Base-by-base conservation (phyloP, 176 grass and related monocot species). In the Carex cristatella region DNA sequence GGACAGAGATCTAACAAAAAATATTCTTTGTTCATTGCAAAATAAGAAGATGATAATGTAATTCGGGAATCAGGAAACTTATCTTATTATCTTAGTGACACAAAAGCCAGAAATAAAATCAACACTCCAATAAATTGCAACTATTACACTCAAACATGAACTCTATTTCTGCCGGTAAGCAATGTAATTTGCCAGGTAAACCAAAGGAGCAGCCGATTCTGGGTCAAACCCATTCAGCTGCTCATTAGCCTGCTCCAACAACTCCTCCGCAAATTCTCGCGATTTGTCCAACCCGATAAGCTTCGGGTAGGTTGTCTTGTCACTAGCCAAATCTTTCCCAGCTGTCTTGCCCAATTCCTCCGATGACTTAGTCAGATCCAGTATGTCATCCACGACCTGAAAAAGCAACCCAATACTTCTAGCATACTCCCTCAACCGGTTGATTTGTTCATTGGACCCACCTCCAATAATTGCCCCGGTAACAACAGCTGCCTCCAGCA, bases 381-480 rank as follows among this genome's bases (percentile, higher is more conserved):
- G 91, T 70, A 97, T 97, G 48, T 97, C 94, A 64, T 97, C 94
- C 10, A 97, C 94, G 31, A 97, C 94, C 84, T 97, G 91, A 84
- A 97, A 97, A 46, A 97, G 12, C 62, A 97, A 65, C 62, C 94
- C 94, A 55, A 97, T 97, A 30, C 86, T 91, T 49, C 84, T 88
- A 0, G 91, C 91, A 10, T 94, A 97, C 44, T 70, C 81, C 40
- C 91, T 86, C 82, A 97, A 28, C 13, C 82, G 59, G 28, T 92
- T 89, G 12, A 97, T 89, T 32, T 97, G 88, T 28, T 88, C 86
- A 12, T 97, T 86, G 0, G 91, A 90, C 31, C 82, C 94, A 40
- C 90, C 94, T 15, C 91, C 91, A 4, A 94, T 84, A 61, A 94
- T 94, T 15, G 94, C 91, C 23, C 91, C 94, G 5, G 89, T 90